These are phyloP conservation scores for Dioscorea dumetorum DNA, from an alignment of 106 monocot species.

Conservation along the genomic window DNA sequence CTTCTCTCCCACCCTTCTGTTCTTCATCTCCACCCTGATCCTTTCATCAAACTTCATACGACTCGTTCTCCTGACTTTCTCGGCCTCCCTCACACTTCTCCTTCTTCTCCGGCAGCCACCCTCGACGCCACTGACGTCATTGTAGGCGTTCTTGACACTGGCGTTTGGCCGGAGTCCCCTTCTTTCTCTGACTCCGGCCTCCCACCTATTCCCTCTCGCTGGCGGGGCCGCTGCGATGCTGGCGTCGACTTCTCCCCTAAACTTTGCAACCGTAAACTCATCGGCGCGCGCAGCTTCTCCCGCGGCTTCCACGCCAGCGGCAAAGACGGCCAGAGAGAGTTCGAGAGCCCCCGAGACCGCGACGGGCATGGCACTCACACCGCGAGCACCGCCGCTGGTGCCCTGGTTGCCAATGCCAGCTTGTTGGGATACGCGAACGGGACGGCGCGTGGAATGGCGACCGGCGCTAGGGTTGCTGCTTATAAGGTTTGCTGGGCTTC, in stretches of 20 bases:
- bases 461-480: conserved; percentile 30
- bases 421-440: conserved; percentile 38
- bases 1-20: conserved; percentile 28
- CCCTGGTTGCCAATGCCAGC: conserved; percentile 25
- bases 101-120: conserved; percentile 5
- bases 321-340: conserved; percentile 4
- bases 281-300: conserved; percentile 41
- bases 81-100: conserved; percentile 14
- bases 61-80: conserved; percentile 37
- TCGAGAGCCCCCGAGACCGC: conserved; percentile 22
- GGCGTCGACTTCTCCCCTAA: conserved; percentile 38
- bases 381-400: conserved; percentile 38
- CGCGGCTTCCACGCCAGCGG: conserved; percentile 28
- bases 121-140: conserved; percentile 25
- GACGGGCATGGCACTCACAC: conserved; percentile 49
- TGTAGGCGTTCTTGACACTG: conserved; percentile 34
- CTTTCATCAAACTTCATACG: conserved; percentile 23
- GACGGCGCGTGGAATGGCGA: conserved; percentile 40
- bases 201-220: conserved; percentile 25
- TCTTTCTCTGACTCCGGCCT: conserved; percentile 15
- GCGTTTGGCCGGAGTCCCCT: conserved; percentile 39
- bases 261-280: conserved; percentile 34
- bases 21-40: conserved; percentile 27
- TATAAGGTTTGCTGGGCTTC: conserved; percentile 44
- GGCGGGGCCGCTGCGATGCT: conserved; percentile 36